Evolutionary conservation across 2,329 filamentous ascomycete genomes (phyloP), one percentile per base, ranked within the genome.

Genomic region (Plenodomus lindquistii): DNA sequence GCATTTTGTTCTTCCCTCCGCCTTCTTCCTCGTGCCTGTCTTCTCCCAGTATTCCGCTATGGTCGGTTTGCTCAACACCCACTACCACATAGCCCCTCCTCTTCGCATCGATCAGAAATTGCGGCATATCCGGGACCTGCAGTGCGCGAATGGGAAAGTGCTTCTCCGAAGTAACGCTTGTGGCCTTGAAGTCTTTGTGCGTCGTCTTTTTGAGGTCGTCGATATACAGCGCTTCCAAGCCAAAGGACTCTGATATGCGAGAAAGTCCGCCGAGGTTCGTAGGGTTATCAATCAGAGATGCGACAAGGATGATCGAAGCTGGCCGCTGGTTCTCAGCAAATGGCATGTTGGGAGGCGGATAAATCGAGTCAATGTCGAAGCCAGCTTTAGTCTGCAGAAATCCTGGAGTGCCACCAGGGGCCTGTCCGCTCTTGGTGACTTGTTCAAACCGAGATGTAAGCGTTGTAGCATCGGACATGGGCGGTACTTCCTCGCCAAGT

Each of bases 301-400:
- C 79, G 31, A 81, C 61, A 41, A 82, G 68, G 40, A 80, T 70
- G 40, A 80, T 68, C 20, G 70, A 65, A 18, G 65, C 65, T 20
- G 62, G 62, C 8, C 60, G 63, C 31, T 51, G 59, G 16, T 50
- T 50, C 40, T 62, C 53, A 10, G 48, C 31, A 46, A 50, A 53
- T 16, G 59, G 65, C 41, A 55, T 58, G 35, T 48, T 57, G 9
- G 37, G 27, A 16, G 49, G 15, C 5, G 60, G 59, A 38, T 66
- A 54, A 20, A 66, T 64, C 18, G 54, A 71, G 47, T 50, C 67
- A 42, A 60, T 60, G 50, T 64, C 69, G 58, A 78, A 75, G 61
- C 76, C 77, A n/a, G 72, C 73, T 67, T 81, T 81, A 5, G 78
- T 81, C 65, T 81, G 79, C 24, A 80, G 72, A n/a, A 76, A 72